Percentiles rank a stretch among this genome's conserved stretches.
Conservation (phyloP, 495 filamentous ascomycete species). For the Zalerion maritima region DNA sequence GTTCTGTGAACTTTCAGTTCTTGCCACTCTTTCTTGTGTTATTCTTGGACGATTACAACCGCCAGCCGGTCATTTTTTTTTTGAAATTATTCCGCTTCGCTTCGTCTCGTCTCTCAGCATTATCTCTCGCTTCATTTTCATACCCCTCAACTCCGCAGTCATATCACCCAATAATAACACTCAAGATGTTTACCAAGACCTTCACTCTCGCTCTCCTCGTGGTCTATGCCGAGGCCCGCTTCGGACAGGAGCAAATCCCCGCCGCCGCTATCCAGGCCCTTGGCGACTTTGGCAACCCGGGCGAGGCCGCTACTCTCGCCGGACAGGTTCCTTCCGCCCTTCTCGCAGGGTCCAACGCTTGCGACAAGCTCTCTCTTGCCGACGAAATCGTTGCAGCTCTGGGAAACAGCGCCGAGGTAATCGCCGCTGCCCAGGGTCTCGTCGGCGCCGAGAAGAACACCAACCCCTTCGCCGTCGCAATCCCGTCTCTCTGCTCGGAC, state of each 20-base stretch:
- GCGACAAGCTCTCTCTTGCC: constrained; percentile 43
- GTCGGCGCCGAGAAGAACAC: constrained; percentile 56
- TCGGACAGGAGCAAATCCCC: constrained; percentile 37
- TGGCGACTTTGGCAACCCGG: constrained; percentile 31
- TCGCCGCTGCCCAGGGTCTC: constrained; percentile 40
- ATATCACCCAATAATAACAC: constrained; percentile 6
- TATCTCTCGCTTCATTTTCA: constrained; percentile 13
- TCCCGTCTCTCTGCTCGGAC: constrained; percentile 44
- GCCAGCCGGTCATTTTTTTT: constrained; percentile 24
- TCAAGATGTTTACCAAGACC: constrained; percentile 32
- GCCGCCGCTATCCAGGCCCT: constrained; percentile 28
- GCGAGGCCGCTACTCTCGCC: constrained; percentile 39
- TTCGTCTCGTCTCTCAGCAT: constrained; percentile 13
- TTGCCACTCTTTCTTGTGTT: constrained; percentile 12
- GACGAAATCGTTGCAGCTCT: constrained; percentile 43
- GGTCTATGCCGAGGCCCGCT: constrained; percentile 37
- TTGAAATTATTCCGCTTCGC: constrained; percentile 24
- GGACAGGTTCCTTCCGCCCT: constrained; percentile 36
- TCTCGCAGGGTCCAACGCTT: constrained; percentile 42
- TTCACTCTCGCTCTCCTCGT: constrained; percentile 27
- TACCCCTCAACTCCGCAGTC: constrained; percentile 6
- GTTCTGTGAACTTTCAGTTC: constrained; percentile 33
- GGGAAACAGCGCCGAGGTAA: constrained; percentile 32
- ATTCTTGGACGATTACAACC: constrained; percentile 22
- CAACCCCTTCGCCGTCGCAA: constrained; percentile 41